Conservation (phyloP, 768 basidiomycete species). For the Leccinum variicolor region DNA sequence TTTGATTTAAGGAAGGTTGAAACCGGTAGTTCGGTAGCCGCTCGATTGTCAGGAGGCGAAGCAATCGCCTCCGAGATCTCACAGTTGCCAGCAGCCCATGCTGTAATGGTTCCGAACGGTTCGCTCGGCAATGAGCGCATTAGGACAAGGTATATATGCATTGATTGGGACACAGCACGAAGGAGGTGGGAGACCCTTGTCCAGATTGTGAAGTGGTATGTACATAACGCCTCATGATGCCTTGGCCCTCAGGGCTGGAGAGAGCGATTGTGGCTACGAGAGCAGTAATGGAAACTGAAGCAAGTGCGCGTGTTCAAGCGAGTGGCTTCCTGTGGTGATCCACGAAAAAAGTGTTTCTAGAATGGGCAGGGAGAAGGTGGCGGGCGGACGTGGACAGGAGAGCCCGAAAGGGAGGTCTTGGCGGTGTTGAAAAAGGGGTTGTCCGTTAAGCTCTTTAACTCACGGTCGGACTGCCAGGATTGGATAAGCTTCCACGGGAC, state of each 20-base stretch:
- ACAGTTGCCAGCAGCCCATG: slow-evolving; percentile 26
- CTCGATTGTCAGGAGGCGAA: slow-evolving; percentile 32
- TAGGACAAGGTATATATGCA: slow-evolving; percentile 16
- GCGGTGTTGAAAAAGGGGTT: slow-evolving; percentile 28
- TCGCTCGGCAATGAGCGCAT: slow-evolving; percentile 27
- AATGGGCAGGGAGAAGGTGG: background rate
- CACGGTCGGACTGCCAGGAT: slow-evolving; percentile 27
- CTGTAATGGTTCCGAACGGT: slow-evolving; percentile 29
- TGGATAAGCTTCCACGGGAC: slow-evolving; percentile 37
- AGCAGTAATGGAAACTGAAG: slow-evolving; percentile 7
- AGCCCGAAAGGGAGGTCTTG: slow-evolving; percentile 8
- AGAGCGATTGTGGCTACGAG: slow-evolving; percentile 1
- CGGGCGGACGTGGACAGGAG: slow-evolving; percentile 11
- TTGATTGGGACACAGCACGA: slow-evolving; percentile 20
- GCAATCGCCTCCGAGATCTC: slow-evolving; percentile 34
- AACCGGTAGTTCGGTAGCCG: slow-evolving; percentile 28
- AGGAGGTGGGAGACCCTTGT: slow-evolving; percentile 6
- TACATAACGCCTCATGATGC: slow-evolving; percentile 11
- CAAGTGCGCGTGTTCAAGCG: background rate
- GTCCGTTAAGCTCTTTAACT: slow-evolving; percentile 44
- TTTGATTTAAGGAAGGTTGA: slow-evolving; percentile 27
- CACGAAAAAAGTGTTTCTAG: slow-evolving; percentile 15
- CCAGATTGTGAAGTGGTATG: slow-evolving; percentile 10
- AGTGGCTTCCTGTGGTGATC: slow-evolving; percentile 25
- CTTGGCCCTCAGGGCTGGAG: slow-evolving; percentile 13